Base-by-base conservation (phyloP, 2,329 filamentous ascomycete genomes). In the Emmonsiellopsis sp. region DNA sequence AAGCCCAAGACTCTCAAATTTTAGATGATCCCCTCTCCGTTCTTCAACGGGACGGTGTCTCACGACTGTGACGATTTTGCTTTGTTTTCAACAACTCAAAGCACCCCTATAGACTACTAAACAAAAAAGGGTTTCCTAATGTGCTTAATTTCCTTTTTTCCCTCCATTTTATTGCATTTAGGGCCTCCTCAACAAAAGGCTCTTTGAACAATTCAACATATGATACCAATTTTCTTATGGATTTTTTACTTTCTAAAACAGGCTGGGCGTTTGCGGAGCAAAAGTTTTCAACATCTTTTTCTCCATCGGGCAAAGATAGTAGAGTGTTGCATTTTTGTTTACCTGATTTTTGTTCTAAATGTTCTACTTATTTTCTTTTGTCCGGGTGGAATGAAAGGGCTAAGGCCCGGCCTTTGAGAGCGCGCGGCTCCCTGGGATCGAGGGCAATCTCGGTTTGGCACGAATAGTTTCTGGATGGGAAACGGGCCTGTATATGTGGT, bases 1-100 rank as follows among this genome's bases (percentile, higher is more conserved):
- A 83, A 97, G 84, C 92, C 93, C 69, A 96, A 95, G 88, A 67
- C 80, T 63, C 88, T 98, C 69, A 91, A 87, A 77, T 86, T 88
- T 76, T 97, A 95, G 83, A 72, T 65, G 62, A 54, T 51, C 39
- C 58, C 56, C 60, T 48, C 9, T 7, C 58, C 48, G 50, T 27
- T 49, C 55, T 42, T 42, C 33, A 53, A 57, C 53, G 49, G 50
- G 53, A 48, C 52, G 50, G 53, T 53, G 55, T 65, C 61, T 71
- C 65, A 73, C 66, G 68, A 71, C 66, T 70, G 64, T 71, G 70
- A 72, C 66, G 68, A 70, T 65, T 69, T 63, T 63, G 68, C 71
- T 74, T 74, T 74, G 69, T 73, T 72, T 71, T 74, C 72, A 74
- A 74, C 72, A 74, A 74, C 69, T 72, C 71, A 72, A 73, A 71